These are phyloP conservation scores for Phytopythium litorale DNA, from an alignment of 352 stramenopile species.

Conservation along the genomic window DNA sequence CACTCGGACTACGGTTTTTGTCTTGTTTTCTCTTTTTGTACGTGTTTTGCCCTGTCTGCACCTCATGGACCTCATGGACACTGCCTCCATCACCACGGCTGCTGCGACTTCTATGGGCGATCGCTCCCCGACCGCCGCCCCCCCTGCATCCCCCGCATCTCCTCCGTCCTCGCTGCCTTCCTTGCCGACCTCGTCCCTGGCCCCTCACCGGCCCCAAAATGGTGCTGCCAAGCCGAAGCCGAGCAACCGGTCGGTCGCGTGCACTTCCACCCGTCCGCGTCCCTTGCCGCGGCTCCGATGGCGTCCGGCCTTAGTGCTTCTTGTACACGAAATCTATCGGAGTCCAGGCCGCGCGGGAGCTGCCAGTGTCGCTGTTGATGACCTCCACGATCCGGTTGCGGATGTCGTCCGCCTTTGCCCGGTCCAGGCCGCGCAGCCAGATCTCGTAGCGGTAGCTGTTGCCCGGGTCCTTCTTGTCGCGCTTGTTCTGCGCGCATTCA, in stretches of 20 bases:
- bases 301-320: slow-evolving; percentile 58
- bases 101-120: neutral
- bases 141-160: neutral
- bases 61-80: neutral
- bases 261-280: neutral
- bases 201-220: neutral
- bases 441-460: slow-evolving; percentile 88
- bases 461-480: slow-evolving; percentile 74
- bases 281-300: neutral
- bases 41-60: neutral
- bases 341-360: slow-evolving; percentile 37
- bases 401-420: slow-evolving; percentile 67
- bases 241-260: no score
- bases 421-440: slow-evolving; percentile 66
- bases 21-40: neutral
- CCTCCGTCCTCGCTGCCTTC: neutral
- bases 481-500: slow-evolving; percentile 57
- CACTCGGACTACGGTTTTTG: neutral
- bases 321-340: slow-evolving; percentile 76
- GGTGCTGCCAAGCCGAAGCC: neutral
- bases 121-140: neutral
- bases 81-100: neutral
- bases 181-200: neutral
- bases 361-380: slow-evolving; percentile 59
- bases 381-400: slow-evolving; percentile 61